Base-by-base conservation (phyloP, 345 rosid genomes). In the Syzygium oleosum region DNA sequence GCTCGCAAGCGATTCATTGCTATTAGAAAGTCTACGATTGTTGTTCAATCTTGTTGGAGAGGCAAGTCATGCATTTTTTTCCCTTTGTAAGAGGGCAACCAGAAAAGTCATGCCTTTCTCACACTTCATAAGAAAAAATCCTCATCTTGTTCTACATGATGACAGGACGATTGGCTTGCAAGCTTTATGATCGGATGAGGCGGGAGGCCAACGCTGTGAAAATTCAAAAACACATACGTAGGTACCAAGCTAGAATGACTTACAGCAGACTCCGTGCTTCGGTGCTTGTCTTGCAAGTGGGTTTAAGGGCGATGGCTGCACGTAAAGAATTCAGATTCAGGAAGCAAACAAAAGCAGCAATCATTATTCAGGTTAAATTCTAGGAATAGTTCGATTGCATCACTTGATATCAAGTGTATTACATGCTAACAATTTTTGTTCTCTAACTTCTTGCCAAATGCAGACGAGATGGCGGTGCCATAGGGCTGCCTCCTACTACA, bases 1-100 rank as follows among this genome's bases (percentile, higher is more conserved):
- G 93, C 98, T 90, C 96, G 92, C 56, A 96, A 90, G 92, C 90
- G 96, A 56, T 98, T 98, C 87, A 88, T 94, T 89, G 92, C 97
- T 84, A 85, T 98, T 90, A 93, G 93, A 78, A 89, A 91, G 87
- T 96, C 98, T 56, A 85, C 96, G 41, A 61, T 98, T 34, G 84
- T 89, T 86, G 25, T 84, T 78, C 90, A 89, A 85, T 89, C 90
- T 23, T 55, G 85, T 9, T 89, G 88, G 85, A 89, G 90, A 87
- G 88, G 90, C 87, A 73, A 85, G 68, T 51, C 31, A 41, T 22
- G 41, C 78, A 55, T 55, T 85, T 41, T 56, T 25, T 25, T 19
- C n/a, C 22, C 61, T 85, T 85, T 46, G 52, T 22, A 31, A 23
- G 58, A 46, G 84, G 34, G 52, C 34, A 51, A 68, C n/a, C 25